These are phyloP conservation scores for Geotrichum aggregatum DNA, from an alignment of 1,139 yeast genomes.

Conservation along the genomic window DNA sequence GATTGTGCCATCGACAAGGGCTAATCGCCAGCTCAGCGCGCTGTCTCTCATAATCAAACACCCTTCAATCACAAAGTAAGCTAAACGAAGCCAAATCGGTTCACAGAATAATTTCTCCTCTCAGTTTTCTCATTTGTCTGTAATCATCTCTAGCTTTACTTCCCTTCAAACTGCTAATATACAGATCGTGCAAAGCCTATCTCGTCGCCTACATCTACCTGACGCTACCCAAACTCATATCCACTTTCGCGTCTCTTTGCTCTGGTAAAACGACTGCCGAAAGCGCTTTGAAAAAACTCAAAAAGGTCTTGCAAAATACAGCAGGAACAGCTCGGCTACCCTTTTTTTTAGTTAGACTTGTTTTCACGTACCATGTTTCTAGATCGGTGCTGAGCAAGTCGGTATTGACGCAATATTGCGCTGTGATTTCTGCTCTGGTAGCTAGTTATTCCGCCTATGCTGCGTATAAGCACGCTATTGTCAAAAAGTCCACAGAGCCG, in stretches of 20 bases:
- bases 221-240: constrained; percentile 38
- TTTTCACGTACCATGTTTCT: constrained; percentile 18
- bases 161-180: no score
- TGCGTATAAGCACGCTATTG: constrained; percentile 23
- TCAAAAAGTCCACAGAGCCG: constrained; percentile 17
- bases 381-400: constrained; percentile 33
- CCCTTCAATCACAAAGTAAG: no score
- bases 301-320: constrained; percentile 31
- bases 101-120: no score
- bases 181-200: constrained; percentile 36
- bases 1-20: no score
- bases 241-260: constrained; percentile 23
- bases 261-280: constrained; percentile 28
- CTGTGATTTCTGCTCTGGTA: constrained; percentile 20
- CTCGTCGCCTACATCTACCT: constrained; percentile 42
- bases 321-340: constrained; percentile 40
- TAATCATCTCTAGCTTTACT: no score
- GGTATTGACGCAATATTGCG: not conserved
- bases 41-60: no score
- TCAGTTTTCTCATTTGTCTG: no score
- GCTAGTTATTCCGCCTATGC: constrained; percentile 20
- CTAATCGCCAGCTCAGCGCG: no score
- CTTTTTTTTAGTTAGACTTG: constrained; percentile 34
- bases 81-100: no score
- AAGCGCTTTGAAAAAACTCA: constrained; percentile 21